Percentiles rank a stretch among this genome's conserved stretches.
Evolutionary conservation across 2,329 filamentous ascomycete genomes (phyloP).

Genomic region (Microcyclospora tardicrescens): DNA sequence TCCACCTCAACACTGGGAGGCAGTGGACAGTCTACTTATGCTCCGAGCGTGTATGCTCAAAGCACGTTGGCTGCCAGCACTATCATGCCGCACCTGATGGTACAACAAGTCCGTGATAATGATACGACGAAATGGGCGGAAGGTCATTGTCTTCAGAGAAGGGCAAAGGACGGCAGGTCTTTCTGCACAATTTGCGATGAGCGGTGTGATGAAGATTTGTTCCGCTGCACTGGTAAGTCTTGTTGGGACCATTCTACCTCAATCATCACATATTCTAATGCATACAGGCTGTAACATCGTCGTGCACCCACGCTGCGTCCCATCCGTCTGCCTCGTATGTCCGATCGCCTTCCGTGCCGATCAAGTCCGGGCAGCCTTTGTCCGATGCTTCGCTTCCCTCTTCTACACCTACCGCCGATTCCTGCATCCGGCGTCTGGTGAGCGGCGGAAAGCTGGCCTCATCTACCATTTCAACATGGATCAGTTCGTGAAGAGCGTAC

Average conservation of each 20-base stretch:
- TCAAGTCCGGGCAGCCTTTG: conserved; percentile 54
- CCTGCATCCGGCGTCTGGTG: conserved; percentile 44
- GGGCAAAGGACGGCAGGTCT: conserved; percentile 44
- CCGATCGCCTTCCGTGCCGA: conserved; percentile 54
- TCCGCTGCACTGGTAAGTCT: conserved; percentile 49
- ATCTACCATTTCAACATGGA: conserved; percentile 55
- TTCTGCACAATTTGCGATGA: conserved; percentile 67
- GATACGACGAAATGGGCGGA: conserved; percentile 74
- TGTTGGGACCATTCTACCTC: conserved; percentile 1
- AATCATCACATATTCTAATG: background rate
- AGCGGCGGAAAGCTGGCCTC: conserved; percentile 50
- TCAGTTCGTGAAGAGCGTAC: conserved; percentile 50
- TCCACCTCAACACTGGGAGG: conserved; percentile 53
- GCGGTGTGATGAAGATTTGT: conserved; percentile 59
- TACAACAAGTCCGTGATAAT: conserved; percentile 66
- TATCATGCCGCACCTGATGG: conserved; percentile 72
- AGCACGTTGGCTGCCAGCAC: conserved; percentile 78
- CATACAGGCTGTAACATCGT: conserved; percentile 40
- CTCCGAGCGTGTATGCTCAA: conserved; percentile 71
- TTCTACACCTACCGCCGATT: conserved; percentile 57
- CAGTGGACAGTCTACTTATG: conserved; percentile 41
- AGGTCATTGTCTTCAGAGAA: conserved; percentile 66
- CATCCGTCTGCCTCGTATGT: conserved; percentile 50
- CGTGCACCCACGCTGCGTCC: conserved; percentile 47
- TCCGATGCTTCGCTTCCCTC: conserved; percentile 54